Evolutionary conservation across 2,329 filamentous ascomycete genomes (phyloP).

Genomic region (Monilinia vaccinii-corymbosi): DNA sequence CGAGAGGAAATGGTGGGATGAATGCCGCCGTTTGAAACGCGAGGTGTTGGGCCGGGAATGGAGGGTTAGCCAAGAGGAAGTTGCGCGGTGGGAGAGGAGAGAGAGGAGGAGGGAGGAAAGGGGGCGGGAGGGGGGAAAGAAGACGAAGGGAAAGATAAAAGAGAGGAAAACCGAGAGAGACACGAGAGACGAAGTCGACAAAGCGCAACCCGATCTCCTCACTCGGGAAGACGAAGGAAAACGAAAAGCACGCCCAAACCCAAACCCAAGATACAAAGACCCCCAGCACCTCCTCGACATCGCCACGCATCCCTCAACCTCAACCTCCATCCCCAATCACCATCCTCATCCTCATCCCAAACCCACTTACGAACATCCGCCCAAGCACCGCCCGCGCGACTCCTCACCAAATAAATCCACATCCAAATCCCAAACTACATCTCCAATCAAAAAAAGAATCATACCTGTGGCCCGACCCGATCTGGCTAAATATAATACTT

Average conservation of each 20-base stretch:
- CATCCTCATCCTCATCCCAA: too few species aligned
- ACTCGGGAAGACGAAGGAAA: not conserved
- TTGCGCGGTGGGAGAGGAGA: slow-evolving; percentile 12
- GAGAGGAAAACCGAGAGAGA: not conserved
- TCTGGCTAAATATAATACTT: not conserved
- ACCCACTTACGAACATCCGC: too few species aligned
- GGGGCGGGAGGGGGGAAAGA: slow-evolving; percentile 9
- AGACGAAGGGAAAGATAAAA: too few species aligned
- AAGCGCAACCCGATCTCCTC: not conserved
- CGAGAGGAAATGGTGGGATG: slow-evolving; percentile 52
- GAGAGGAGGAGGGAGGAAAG: slow-evolving; percentile 22
- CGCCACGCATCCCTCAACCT: not conserved
- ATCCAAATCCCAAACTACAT: not conserved
- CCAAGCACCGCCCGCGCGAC: not conserved
- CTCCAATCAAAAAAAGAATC: not conserved
- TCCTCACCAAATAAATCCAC: not conserved
- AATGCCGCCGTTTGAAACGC: slow-evolving; percentile 39
- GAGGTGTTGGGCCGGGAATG: slow-evolving; percentile 45
- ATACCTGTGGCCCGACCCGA: not conserved
- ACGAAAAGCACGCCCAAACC: not conserved
- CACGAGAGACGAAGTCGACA: not conserved
- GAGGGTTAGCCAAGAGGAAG: slow-evolving; percentile 40
- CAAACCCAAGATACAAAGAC: not conserved
- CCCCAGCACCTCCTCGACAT: not conserved
- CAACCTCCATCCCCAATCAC: not conserved